phyloP scores from a whole-genome alignment of 2,329 filamentous ascomycete species.

The Byssochlamys sp. region DNA sequence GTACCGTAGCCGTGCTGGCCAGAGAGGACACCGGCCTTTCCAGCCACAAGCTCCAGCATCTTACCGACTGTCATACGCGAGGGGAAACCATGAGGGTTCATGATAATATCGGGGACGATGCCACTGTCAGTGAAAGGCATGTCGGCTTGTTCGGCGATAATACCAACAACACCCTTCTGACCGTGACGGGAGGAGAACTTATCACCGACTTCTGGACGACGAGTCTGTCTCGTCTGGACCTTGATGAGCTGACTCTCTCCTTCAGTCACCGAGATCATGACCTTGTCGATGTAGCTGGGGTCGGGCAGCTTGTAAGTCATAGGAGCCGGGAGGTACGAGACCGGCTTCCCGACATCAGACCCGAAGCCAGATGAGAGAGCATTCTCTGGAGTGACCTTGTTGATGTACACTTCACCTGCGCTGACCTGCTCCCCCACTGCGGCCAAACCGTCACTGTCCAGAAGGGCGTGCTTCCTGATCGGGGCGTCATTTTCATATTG shows the following conservation, averaged over 20 bases:
- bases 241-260: conserved; percentile 81
- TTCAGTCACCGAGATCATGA: conserved; percentile 84
- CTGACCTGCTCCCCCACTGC: conserved; percentile 73
- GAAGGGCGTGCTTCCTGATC: conserved; percentile 59
- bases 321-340: conserved; percentile 29
- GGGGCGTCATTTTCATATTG: conserved; percentile 54
- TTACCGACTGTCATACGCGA: conserved; percentile 99
- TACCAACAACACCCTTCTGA: conserved; percentile 93
- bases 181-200: conserved; percentile 98
- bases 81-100: conserved; percentile 99
- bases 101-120: conserved; percentile 95
- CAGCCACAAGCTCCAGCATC: conserved; percentile 85
- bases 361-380: conserved; percentile 59
- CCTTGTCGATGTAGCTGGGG: conserved; percentile 86
- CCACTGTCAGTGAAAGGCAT: conserved; percentile 90
- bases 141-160: conserved; percentile 92
- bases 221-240: conserved; percentile 89
- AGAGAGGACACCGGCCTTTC: conserved; percentile 80
- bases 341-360: conserved; percentile 48
- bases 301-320: conserved; percentile 73
- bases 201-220: conserved; percentile 87
- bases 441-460: conserved; percentile 81
- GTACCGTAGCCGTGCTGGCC: conserved; percentile 85
- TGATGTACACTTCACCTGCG: conserved; percentile 74
- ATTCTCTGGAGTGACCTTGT: conserved; percentile 78